Conservation (phyloP, 176 grass and related monocot genomes). For the Guadua angustifolia region DNA sequence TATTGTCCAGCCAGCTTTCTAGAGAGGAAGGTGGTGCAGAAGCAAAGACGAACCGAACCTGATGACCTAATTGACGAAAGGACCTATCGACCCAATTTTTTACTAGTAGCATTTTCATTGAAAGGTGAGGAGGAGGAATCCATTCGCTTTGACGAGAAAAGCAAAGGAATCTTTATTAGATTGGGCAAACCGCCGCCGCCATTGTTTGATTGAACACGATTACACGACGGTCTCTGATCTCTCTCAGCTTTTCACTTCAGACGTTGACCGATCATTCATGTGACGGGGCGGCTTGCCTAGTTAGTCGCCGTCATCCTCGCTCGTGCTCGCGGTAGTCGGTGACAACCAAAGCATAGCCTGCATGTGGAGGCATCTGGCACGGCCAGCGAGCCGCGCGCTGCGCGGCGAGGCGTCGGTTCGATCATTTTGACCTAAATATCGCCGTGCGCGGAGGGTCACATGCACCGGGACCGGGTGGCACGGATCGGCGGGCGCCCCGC, state of each 20-base stretch:
- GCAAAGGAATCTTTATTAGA: background rate
- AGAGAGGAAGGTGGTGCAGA: background rate
- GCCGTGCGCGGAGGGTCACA: too few relatives aligned
- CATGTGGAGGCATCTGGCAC: too few relatives aligned
- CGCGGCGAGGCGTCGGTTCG: too few relatives aligned
- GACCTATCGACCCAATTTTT: background rate
- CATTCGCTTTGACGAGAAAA: too few relatives aligned
- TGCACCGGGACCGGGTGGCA: too few relatives aligned
- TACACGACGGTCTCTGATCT: background rate
- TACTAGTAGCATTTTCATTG: background rate
- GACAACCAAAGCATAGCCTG: too few relatives aligned
- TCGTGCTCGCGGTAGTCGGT: too few relatives aligned
- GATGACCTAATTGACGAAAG: constrained; percentile 17
- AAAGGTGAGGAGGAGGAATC: background rate
- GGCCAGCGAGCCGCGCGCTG: too few relatives aligned
- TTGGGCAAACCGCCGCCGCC: background rate
- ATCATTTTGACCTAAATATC: too few relatives aligned
- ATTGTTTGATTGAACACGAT: background rate
- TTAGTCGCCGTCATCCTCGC: background rate
- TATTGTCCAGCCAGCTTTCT: background rate
- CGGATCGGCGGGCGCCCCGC: too few relatives aligned
- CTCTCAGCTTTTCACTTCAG: background rate
- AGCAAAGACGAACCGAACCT: constrained; percentile 25
- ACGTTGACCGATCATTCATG: background rate
- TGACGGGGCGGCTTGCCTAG: background rate